phyloP scores from a whole-genome alignment of 345 rosid species.

The Gossypium stocksii region DNA sequence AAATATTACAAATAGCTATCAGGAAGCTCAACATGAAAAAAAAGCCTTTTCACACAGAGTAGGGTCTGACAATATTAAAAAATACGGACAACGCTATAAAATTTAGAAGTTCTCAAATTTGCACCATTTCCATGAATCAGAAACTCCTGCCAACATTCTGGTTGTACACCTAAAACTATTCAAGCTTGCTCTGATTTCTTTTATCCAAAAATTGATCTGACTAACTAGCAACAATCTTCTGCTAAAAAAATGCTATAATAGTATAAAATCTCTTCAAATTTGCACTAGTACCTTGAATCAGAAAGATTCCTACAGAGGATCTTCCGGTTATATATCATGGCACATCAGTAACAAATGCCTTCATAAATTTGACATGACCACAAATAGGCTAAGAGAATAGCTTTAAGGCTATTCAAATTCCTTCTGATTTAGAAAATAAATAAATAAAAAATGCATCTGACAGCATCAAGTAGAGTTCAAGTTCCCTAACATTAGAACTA shows the following conservation, averaged over 20 bases:
- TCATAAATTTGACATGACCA: background rate
- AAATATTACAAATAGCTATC: background rate
- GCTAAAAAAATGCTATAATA: background rate
- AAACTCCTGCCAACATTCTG: background rate
- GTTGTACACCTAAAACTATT: background rate
- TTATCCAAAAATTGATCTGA: background rate
- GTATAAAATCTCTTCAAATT: background rate
- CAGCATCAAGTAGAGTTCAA: background rate
- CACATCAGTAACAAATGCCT: background rate
- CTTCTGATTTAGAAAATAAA: background rate
- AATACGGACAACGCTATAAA: background rate
- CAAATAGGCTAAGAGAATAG: background rate
- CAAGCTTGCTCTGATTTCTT: background rate
- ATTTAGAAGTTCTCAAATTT: background rate
- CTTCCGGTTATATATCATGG: background rate
- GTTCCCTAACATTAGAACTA: background rate
- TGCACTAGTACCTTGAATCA: constrained; percentile 5
- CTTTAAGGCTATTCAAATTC: background rate
- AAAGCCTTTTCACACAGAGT: background rate
- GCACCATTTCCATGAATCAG: background rate
- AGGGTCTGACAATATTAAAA: background rate
- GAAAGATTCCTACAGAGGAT: background rate
- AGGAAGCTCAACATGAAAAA: background rate
- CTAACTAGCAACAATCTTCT: background rate
- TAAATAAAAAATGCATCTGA: background rate